Evolutionary conservation across 257 asterid genomes (phyloP).

Genomic region (Gentiana dahurica): DNA sequence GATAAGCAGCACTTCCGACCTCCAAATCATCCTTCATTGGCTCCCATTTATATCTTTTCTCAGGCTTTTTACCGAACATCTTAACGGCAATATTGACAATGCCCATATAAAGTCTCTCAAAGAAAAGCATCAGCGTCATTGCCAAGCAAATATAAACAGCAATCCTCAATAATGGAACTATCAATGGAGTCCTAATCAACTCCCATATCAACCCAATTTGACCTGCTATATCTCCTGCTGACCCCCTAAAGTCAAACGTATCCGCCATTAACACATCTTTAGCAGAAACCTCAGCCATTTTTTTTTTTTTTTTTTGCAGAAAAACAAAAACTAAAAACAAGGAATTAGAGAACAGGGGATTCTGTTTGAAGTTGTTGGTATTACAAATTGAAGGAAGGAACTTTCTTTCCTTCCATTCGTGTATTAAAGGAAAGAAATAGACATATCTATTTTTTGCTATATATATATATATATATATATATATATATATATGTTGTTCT

Average conservation of each 20-base stretch:
- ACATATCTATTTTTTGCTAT: too few relatives aligned
- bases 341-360: conserved; percentile 11
- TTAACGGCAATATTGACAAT: conserved; percentile 68
- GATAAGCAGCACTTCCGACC: conserved; percentile 41
- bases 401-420: too few relatives aligned
- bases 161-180: conserved; percentile 54
- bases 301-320: neutral
- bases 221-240: conserved; percentile 41
- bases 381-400: too few relatives aligned
- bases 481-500: too few relatives aligned
- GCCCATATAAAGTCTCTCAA: conserved; percentile 92
- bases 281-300: conserved; percentile 56
- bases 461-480: too few relatives aligned
- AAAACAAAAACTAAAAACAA: neutral
- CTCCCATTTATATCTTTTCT: conserved; percentile 70
- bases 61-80: conserved; percentile 79
- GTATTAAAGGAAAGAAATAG: too few relatives aligned
- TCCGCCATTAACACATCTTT: conserved; percentile 36
- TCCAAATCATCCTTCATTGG: conserved; percentile 70
- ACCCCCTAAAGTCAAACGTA: conserved; percentile 36
- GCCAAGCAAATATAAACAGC: conserved; percentile 64
- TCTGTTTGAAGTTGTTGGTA: too few relatives aligned
- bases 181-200: conserved; percentile 63
- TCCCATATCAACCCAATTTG: conserved; percentile 77
- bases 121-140: conserved; percentile 83